These are phyloP conservation scores for Schwanniomyces pseudopolymorphus DNA, from an alignment of 805 yeast species.

Conservation along the genomic window DNA sequence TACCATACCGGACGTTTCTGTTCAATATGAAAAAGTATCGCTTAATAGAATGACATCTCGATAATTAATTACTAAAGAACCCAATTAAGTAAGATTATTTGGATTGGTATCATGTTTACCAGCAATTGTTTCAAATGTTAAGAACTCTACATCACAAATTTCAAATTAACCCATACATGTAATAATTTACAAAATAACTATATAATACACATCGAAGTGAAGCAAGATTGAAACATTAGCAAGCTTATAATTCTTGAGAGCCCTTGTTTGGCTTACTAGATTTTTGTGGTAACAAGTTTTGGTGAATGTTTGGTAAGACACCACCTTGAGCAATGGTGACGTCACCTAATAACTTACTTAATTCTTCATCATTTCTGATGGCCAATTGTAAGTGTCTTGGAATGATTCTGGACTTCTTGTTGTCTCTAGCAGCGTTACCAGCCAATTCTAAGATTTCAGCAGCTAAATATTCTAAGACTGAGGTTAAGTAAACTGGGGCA, in stretches of 20 bases:
- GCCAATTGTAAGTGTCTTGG: constrained; percentile 55
- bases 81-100: no score
- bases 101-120: no score
- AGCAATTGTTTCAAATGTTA: no score
- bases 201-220: constrained; percentile 18
- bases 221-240: constrained; percentile 4
- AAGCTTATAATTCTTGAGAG: constrained; percentile 56
- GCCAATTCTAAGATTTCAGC: constrained; percentile 54
- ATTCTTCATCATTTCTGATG: constrained; percentile 53
- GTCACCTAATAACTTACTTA: constrained; percentile 50
- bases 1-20: no score
- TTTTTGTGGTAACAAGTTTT: constrained; percentile 54
- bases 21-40: no score
- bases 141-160: background rate
- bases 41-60: no score
- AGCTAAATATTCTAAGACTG: constrained; percentile 49
- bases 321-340: constrained; percentile 54
- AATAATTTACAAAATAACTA: constrained; percentile 7
- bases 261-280: constrained; percentile 50
- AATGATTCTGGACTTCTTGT: constrained; percentile 51
- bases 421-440: constrained; percentile 54
- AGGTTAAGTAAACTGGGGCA: constrained; percentile 52
- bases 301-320: constrained; percentile 52
- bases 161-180: constrained; percentile 2
- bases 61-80: no score